phyloP scores from a whole-genome alignment of 169 alveolate species.

The Eimeria tenella region DNA sequence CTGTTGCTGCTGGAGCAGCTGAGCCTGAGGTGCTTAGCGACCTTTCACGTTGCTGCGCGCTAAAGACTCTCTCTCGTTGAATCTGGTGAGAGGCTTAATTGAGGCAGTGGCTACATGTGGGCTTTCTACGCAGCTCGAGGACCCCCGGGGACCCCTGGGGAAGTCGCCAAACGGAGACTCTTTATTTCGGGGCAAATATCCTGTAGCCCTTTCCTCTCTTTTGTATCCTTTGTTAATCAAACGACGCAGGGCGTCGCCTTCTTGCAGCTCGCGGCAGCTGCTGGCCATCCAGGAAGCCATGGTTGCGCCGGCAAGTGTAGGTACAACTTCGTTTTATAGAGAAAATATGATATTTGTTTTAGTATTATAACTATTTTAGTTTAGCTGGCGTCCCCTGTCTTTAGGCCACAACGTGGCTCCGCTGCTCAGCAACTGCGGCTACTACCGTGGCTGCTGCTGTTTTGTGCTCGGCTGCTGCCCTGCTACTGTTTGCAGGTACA shows the following conservation, averaged over 20 bases:
- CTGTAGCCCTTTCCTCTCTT: conserved; percentile 60
- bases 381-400: no score
- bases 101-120: background rate
- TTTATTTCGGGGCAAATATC: conserved; percentile 86
- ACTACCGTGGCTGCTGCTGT: background rate
- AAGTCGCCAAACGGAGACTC: conserved; percentile 95
- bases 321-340: background rate
- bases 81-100: conserved; percentile 65
- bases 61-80: conserved; percentile 9
- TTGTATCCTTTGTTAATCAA: conserved; percentile 33
- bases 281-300: background rate
- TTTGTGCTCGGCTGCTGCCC: no score
- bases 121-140: conserved; percentile 84
- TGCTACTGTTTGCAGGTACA: no score
- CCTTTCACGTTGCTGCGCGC: background rate
- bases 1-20: conserved; percentile 82
- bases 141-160: conserved; percentile 85
- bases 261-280: conserved; percentile 27
- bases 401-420: background rate
- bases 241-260: conserved; percentile 51
- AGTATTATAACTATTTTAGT: no score
- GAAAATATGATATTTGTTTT: background rate
- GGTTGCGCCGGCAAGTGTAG: no score
- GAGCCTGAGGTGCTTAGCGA: background rate
- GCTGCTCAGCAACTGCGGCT: background rate